phyloP scores from a whole-genome alignment of 305 asterid genomes.

The Fraxinus albicans region DNA sequence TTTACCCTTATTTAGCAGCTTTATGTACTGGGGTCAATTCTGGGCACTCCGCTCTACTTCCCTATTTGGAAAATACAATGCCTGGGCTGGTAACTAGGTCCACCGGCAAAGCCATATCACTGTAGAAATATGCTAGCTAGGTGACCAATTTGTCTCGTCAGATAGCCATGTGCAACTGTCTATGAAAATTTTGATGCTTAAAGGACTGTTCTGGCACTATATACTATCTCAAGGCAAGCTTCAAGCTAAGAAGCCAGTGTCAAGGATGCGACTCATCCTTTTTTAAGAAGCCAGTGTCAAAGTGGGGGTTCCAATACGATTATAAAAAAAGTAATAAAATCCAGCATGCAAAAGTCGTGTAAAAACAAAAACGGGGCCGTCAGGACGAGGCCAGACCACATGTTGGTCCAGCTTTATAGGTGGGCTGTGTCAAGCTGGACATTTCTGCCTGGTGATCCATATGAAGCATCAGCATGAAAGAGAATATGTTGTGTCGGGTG shows the following conservation, averaged over 20 bases:
- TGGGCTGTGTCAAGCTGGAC: background rate
- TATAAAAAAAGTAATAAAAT: background rate
- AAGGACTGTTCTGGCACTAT: too few relatives aligned
- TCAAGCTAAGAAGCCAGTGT: too few relatives aligned
- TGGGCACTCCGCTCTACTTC: background rate
- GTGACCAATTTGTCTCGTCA: too few relatives aligned
- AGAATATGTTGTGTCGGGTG: background rate
- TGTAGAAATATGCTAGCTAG: background rate
- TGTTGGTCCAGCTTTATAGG: background rate
- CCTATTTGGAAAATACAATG: background rate
- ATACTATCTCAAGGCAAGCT: too few relatives aligned
- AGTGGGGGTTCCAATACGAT: background rate
- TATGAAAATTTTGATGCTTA: too few relatives aligned
- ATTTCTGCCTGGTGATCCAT: background rate
- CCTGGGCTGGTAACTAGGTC: slow-evolving; percentile 3
- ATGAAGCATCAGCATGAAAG: background rate
- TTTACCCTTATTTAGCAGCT: background rate
- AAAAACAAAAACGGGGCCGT: background rate
- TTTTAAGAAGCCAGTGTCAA: background rate
- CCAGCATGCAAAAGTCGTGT: background rate
- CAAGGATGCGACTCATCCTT: too few relatives aligned
- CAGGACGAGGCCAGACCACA: background rate
- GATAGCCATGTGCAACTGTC: too few relatives aligned
- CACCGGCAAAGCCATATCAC: background rate
- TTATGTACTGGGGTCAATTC: background rate